Evolutionary conservation across 192 early-diverging fungal species (phyloP).

Genomic region (Rhizophagus sp.): DNA sequence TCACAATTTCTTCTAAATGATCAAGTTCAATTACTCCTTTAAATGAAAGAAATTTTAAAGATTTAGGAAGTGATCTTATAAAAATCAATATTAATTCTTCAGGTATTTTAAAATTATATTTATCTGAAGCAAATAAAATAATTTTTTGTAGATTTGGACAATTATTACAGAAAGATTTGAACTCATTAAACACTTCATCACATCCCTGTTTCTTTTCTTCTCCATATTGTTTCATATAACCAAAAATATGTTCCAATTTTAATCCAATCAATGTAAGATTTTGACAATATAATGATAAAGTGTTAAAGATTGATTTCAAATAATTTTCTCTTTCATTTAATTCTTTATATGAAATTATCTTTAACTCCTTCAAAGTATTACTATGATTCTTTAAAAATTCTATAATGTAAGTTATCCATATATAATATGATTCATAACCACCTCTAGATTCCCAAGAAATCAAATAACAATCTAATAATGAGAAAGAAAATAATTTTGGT

Average conservation of each 20-base stretch:
- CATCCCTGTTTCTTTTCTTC: too few relatives aligned
- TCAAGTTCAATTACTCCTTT: not conserved
- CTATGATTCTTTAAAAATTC: not conserved
- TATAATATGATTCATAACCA: too few relatives aligned
- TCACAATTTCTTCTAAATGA: not conserved
- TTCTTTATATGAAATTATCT: not conserved
- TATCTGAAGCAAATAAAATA: not conserved
- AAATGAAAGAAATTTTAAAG: not conserved
- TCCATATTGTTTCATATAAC: too few relatives aligned
- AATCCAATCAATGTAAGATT: not conserved
- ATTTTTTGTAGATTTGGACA: not conserved
- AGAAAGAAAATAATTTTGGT: too few relatives aligned
- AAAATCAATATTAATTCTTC: not conserved
- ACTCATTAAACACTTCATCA: too few relatives aligned
- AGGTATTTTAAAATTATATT: not conserved
- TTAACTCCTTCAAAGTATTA: not conserved
- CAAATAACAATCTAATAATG: too few relatives aligned
- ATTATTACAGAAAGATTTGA: not conserved
- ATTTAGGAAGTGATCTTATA: not conserved
- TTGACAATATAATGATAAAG: not conserved
- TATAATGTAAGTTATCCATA: not conserved
- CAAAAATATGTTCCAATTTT: too few relatives aligned
- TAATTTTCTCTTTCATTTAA: not conserved
- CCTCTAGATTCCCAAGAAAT: too few relatives aligned
- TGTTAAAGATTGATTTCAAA: not conserved